phyloP scores from a whole-genome alignment of 352 stramenopile genomes.

The Pythium oligandrum region DNA sequence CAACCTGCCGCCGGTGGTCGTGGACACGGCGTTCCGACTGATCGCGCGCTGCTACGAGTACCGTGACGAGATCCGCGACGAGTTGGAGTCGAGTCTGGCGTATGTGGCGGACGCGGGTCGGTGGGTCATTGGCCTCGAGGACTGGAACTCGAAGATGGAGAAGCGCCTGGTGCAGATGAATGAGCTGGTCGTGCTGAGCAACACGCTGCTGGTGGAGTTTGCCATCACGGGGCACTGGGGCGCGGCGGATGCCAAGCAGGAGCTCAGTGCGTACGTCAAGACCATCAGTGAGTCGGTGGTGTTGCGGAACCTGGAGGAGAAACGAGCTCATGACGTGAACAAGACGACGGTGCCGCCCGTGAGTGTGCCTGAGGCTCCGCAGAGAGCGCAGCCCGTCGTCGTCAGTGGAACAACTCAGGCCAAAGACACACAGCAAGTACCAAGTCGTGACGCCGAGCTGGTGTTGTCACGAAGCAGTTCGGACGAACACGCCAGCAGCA shows the following conservation, averaged over 20 bases:
- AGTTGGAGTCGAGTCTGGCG: conserved; percentile 46
- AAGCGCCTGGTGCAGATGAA: conserved; percentile 75
- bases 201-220: conserved; percentile 69
- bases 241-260: conserved; percentile 47
- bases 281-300: conserved; percentile 58
- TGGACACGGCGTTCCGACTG: conserved; percentile 43
- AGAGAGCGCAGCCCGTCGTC: no score
- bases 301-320: conserved; percentile 35
- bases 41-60: conserved; percentile 83
- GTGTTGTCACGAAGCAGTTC: no score
- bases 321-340: background rate
- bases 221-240: conserved; percentile 54
- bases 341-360: background rate
- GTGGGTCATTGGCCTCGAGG: conserved; percentile 79
- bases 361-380: no score
- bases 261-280: conserved; percentile 62
- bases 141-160: conserved; percentile 88
- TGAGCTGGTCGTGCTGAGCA: conserved; percentile 75
- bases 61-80: conserved; percentile 73
- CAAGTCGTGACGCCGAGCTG: no score
- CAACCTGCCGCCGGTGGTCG: conserved; percentile 59
- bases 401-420: no score
- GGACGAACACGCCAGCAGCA: no score
- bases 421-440: no score
- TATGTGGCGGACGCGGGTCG: conserved; percentile 44